Conservation (phyloP, 495 filamentous ascomycete genomes). For the Opeltia flavorubescens region DNA sequence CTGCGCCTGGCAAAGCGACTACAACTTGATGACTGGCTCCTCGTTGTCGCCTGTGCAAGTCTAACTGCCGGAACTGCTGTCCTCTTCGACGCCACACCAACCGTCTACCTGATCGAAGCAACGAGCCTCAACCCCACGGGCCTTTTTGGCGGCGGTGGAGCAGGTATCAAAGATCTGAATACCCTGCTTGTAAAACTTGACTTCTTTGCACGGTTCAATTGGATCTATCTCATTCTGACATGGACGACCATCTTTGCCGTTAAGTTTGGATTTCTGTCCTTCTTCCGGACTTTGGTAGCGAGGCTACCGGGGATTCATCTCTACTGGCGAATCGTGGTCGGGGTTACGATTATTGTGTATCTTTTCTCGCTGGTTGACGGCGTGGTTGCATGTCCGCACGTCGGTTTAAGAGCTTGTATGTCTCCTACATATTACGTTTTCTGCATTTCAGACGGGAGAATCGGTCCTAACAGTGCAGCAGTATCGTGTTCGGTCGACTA, state of each 20-base stretch:
- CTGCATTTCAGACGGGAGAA: not conserved
- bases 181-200: not conserved
- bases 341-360: not conserved
- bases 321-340: constrained; percentile 3
- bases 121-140: not conserved
- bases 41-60: not conserved
- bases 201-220: not conserved
- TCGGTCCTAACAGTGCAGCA: not conserved
- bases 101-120: not conserved
- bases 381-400: not conserved
- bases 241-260: constrained; percentile 8
- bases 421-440: not conserved
- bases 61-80: not conserved
- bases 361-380: not conserved
- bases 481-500: not conserved
- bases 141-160: not conserved
- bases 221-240: not conserved
- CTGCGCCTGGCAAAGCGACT: too few relatives aligned
- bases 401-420: not conserved
- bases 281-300: constrained; percentile 3
- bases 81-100: not conserved
- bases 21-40: not conserved
- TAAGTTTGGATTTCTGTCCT: constrained; percentile 9
- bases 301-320: not conserved
- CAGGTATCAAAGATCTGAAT: not conserved